Percentiles rank a stretch among this genome's conserved stretches.
Evolutionary conservation across 768 basidiomycete species (phyloP).

Genomic region (Arthromyces matolae): DNA sequence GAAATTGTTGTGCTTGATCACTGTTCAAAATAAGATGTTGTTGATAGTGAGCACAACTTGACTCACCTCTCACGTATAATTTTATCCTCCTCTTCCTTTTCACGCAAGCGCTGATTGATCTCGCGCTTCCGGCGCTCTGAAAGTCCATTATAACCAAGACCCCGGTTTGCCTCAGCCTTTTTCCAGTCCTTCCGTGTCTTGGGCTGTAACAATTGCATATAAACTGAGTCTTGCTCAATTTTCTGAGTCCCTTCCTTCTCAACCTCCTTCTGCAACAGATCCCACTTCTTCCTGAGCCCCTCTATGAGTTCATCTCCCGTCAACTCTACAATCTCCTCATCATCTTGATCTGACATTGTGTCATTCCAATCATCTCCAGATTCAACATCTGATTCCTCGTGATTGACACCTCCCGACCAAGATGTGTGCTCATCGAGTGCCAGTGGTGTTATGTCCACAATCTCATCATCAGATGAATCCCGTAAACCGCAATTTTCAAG

Average conservation of each 20-base stretch:
- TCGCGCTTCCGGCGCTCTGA: background rate
- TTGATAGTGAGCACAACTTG: background rate
- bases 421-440: background rate
- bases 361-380: background rate
- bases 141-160: slow-evolving; percentile 14
- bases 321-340: background rate
- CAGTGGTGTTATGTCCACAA: too few species aligned
- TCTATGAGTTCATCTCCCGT: background rate
- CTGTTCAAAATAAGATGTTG: background rate
- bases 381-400: background rate
- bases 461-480: too few species aligned
- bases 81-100: slow-evolving; percentile 3
- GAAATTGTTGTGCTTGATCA: background rate
- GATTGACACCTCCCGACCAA: background rate
- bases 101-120: background rate
- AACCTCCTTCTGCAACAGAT: background rate
- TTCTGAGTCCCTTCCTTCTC: background rate
- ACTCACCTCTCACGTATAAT: background rate
- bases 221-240: background rate
- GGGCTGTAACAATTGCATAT: background rate
- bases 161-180: slow-evolving; percentile 14
- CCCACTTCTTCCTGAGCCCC: background rate
- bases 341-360: background rate
- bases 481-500: background rate
- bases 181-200: slow-evolving; percentile 14